Percentiles rank a stretch among this genome's conserved stretches.
Conservation (phyloP, 768 basidiomycete species). For the Termitomyces heimii region DNA sequence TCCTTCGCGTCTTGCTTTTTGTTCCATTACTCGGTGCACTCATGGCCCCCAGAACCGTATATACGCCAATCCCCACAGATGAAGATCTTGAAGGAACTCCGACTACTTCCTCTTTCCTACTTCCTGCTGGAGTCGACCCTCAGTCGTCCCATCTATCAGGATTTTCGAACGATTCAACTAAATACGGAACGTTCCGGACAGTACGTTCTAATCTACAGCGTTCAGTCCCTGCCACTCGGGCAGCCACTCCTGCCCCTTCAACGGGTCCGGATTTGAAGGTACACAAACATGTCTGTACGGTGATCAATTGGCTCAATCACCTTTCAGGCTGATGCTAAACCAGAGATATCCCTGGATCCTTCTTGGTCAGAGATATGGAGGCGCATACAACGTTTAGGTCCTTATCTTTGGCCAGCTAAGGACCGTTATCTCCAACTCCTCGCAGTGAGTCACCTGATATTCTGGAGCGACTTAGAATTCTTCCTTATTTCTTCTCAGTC, state of each 20-base stretch:
- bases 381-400: constrained; percentile 61
- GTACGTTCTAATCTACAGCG: constrained; percentile 42
- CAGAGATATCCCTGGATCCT: constrained; percentile 55
- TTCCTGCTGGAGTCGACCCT: constrained; percentile 42
- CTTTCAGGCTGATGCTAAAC: constrained; percentile 33
- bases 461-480: background rate
- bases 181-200: constrained; percentile 72
- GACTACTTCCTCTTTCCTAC: constrained; percentile 47
- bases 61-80: constrained; percentile 42
- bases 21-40: constrained; percentile 56
- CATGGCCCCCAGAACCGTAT: constrained; percentile 58
- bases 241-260: constrained; percentile 42
- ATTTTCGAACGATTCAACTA: constrained; percentile 37
- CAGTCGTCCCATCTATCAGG: constrained; percentile 39
- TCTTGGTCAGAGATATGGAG: constrained; percentile 65
- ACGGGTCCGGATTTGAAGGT: constrained; percentile 34
- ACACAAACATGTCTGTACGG: background rate
- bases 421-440: constrained; percentile 59
- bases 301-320: background rate
- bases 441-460: constrained; percentile 39
- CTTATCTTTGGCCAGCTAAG: constrained; percentile 83
- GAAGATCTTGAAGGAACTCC: constrained; percentile 34
- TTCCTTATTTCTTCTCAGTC: constrained; percentile 33
- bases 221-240: constrained; percentile 50
- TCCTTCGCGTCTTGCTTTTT: constrained; percentile 61